These are phyloP conservation scores for Gossypium sturtianum DNA, from an alignment of 345 rosid genomes.

Conservation along the genomic window DNA sequence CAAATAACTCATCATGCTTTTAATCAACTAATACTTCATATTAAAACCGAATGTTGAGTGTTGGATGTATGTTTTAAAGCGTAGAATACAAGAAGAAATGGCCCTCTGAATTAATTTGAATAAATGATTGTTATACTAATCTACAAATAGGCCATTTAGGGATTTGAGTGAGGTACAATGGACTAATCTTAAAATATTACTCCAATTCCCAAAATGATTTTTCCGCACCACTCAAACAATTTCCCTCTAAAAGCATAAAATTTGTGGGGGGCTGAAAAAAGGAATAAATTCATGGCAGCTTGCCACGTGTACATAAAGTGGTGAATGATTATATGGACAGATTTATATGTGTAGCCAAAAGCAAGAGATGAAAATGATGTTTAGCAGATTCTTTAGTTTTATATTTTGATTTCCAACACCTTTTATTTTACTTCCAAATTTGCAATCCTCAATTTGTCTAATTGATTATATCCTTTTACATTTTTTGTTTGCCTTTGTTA, in stretches of 20 bases:
- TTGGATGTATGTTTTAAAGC: neutral
- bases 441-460: constrained; percentile 8
- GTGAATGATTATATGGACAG: neutral
- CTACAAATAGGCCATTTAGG: too few relatives aligned
- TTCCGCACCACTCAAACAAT: neutral
- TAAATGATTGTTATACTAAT: too few relatives aligned
- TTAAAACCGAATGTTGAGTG: neutral
- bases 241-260: neutral
- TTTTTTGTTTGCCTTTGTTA: neutral
- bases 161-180: too few relatives aligned
- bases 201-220: neutral
- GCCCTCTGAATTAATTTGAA: too few relatives aligned
- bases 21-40: neutral
- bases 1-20: too few relatives aligned
- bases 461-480: neutral
- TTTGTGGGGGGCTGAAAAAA: neutral
- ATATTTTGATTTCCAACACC: neutral
- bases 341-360: neutral
- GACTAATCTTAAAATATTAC: too few relatives aligned
- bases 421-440: neutral
- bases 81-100: neutral
- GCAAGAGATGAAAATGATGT: constrained; percentile 11
- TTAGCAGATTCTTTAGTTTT: constrained; percentile 2
- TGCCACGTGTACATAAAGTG: constrained; percentile 1
- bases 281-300: neutral